A percentile compares a stretch with the other conserved stretches of the same genome.
Evolutionary conservation across 164 flowering plant species (phyloP).

Genomic region (Akebia trifoliata): DNA sequence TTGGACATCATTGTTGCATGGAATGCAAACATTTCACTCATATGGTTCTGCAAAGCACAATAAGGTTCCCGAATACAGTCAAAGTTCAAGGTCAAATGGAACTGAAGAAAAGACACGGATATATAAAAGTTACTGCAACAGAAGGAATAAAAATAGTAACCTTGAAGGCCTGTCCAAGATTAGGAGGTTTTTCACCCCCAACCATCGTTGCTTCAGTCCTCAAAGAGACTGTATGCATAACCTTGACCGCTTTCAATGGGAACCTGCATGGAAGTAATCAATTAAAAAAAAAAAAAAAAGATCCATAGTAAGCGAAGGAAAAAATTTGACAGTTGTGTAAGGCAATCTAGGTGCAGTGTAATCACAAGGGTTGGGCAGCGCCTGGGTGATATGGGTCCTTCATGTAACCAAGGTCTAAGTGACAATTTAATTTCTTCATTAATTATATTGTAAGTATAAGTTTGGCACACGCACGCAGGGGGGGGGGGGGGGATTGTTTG

Average conservation of each 20-base stretch:
- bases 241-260: slow-evolving; percentile 88
- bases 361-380: no score
- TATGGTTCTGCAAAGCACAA: slow-evolving; percentile 64
- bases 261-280: slow-evolving; percentile 43
- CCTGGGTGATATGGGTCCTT: no score
- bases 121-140: neutral
- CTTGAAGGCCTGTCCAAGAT: slow-evolving; percentile 82
- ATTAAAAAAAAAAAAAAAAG: no score
- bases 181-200: slow-evolving; percentile 52
- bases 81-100: neutral
- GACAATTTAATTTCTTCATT: no score
- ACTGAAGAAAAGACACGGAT: neutral
- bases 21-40: slow-evolving; percentile 95
- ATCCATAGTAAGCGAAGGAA: no score
- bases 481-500: no score
- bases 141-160: slow-evolving; percentile 21
- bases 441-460: no score
- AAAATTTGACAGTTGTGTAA: no score
- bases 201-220: slow-evolving; percentile 78
- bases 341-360: no score
- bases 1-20: slow-evolving; percentile 97
- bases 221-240: slow-evolving; percentile 84
- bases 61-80: no score
- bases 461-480: no score
- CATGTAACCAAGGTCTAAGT: no score